These are phyloP conservation scores for Chytriomyces confervae DNA, from an alignment of 192 early-diverging fungal genomes.

Conservation along the genomic window DNA sequence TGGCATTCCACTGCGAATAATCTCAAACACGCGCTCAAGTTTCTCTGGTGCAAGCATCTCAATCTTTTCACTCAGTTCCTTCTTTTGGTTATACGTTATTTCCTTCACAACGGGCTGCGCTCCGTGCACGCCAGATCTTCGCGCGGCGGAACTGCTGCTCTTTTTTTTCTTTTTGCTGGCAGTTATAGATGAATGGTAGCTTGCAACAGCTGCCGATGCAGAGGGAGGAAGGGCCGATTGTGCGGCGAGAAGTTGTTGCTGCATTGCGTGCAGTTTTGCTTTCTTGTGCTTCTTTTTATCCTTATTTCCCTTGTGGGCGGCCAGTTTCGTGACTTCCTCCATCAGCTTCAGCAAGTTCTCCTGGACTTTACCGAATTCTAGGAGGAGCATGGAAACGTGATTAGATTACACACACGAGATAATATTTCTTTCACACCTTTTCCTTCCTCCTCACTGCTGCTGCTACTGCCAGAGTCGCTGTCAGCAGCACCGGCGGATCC, in stretches of 20 bases:
- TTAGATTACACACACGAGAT: not conserved
- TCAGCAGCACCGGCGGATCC: not conserved
- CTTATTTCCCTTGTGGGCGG: slow-evolving; percentile 32
- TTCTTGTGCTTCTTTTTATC: slow-evolving; percentile 43
- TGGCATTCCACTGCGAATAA: slow-evolving; percentile 64
- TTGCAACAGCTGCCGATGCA: no score
- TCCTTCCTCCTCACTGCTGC: slow-evolving; percentile 34
- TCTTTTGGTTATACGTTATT: slow-evolving; percentile 87
- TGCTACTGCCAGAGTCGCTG: not conserved
- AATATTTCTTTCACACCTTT: slow-evolving; percentile 8
- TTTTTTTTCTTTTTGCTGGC: slow-evolving; percentile 36
- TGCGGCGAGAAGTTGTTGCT: slow-evolving; percentile 7
- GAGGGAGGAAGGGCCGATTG: not conserved
- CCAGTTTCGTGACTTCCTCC: slow-evolving; percentile 33
- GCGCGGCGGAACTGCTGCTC: slow-evolving; percentile 27
- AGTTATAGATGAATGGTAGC: no score
- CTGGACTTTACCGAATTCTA: slow-evolving; percentile 7
- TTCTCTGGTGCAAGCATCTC: slow-evolving; percentile 51
- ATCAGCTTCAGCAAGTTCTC: slow-evolving; percentile 32
- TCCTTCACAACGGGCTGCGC: slow-evolving; percentile 36
- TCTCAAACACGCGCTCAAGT: slow-evolving; percentile 71
- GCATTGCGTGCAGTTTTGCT: slow-evolving; percentile 22
- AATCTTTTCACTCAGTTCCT: slow-evolving; percentile 78
- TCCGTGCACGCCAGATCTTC: slow-evolving; percentile 4
- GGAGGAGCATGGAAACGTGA: not conserved